phyloP scores from a whole-genome alignment of 306 rosid genomes.

The Begonia fuchsioides region DNA sequence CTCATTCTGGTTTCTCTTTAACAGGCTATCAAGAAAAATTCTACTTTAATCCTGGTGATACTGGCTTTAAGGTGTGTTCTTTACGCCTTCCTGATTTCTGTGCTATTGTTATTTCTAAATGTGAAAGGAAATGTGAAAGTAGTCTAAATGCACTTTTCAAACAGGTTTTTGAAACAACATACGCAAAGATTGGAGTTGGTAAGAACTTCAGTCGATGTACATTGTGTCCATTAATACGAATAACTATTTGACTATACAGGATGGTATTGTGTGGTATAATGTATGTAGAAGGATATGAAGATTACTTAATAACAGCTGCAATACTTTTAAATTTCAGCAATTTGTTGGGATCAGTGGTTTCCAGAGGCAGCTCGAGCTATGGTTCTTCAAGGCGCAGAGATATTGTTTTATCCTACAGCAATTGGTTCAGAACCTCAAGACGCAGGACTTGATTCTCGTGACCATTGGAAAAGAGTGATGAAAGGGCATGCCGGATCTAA shows the following conservation, averaged over 20 bases:
- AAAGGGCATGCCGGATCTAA: conserved; percentile 98
- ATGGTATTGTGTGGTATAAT: too few species aligned
- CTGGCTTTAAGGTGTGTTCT: conserved; percentile 79
- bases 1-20: conserved; percentile 3
- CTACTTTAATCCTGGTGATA: conserved; percentile 94
- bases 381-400: conserved; percentile 97
- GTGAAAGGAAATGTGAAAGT: neutral
- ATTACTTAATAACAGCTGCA: conserved; percentile 2
- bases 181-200: conserved; percentile 89
- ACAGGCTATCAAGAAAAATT: conserved; percentile 95
- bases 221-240: too few species aligned
- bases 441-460: conserved; percentile 62
- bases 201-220: conserved; percentile 11
- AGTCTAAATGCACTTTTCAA: conserved; percentile 14
- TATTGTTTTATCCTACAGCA: conserved; percentile 90
- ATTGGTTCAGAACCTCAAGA: conserved; percentile 97
- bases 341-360: conserved; percentile 99
- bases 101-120: too few species aligned
- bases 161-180: conserved; percentile 88
- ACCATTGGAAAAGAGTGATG: conserved; percentile 93
- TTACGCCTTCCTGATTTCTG: conserved; percentile 3
- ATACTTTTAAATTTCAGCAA: conserved; percentile 38
- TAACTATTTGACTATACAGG: too few species aligned
- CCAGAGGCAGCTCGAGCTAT: conserved; percentile 93
- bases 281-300: neutral